Evolutionary conservation across 129 eudicot species (phyloP).

Genomic region (Artemisia tridentata): DNA sequence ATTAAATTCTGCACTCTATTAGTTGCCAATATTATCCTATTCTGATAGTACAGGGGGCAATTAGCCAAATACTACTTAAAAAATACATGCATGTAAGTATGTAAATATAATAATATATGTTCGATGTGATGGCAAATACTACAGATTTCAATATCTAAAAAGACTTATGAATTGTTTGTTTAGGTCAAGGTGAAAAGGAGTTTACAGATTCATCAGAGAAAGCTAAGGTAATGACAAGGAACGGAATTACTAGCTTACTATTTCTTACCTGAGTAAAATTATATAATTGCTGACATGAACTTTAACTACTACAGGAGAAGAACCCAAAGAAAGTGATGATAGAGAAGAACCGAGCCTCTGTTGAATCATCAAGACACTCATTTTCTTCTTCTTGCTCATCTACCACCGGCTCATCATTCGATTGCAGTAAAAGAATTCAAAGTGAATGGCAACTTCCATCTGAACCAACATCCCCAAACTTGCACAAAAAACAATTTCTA

Average conservation of each 20-base stretch:
- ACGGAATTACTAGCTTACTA: slow-evolving; percentile 4
- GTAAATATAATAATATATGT: neutral
- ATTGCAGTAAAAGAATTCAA: slow-evolving; percentile 30
- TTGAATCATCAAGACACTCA: slow-evolving; percentile 68
- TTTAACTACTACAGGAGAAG: slow-evolving; percentile 39
- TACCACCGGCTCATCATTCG: slow-evolving; percentile 42
- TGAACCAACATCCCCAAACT: slow-evolving; percentile 39
- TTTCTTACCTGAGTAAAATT: neutral
- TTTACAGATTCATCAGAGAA: slow-evolving; percentile 35
- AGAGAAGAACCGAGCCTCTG: slow-evolving; percentile 44
- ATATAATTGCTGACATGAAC: slow-evolving; percentile 3
- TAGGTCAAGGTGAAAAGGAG: slow-evolving; percentile 43
- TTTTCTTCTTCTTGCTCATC: slow-evolving; percentile 66
- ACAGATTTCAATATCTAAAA: slow-evolving; percentile 8
- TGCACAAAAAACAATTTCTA: slow-evolving; percentile 25
- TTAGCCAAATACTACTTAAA: neutral
- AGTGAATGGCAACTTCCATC: slow-evolving; percentile 26
- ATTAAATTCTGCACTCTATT: neutral
- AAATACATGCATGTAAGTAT: neutral
- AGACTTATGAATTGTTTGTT: slow-evolving; percentile 15
- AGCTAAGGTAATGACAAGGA: slow-evolving; percentile 35
- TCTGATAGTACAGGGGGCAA: neutral
- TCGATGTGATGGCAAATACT: neutral
- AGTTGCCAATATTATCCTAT: neutral
- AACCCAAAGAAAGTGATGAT: slow-evolving; percentile 29